Conservation (phyloP, 1,139 yeast genomes). For the Blastobotrys aristatus region DNA sequence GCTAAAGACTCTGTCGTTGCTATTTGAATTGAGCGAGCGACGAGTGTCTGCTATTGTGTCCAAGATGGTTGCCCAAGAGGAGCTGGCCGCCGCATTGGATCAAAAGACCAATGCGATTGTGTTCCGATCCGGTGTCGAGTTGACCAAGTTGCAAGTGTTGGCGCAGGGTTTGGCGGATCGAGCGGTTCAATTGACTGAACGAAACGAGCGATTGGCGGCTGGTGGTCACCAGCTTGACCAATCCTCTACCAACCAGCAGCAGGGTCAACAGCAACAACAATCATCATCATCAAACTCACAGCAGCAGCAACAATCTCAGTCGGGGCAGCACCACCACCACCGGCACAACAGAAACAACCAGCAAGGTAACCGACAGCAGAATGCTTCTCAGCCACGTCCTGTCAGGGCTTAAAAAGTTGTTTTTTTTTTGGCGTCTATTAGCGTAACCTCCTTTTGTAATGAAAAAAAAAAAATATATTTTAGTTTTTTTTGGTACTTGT, state of each 20-base stretch:
- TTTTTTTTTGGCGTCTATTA: no score
- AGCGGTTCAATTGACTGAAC: constrained; percentile 72
- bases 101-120: constrained; percentile 54
- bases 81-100: constrained; percentile 63
- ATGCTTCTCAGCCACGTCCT: background rate
- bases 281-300: constrained; percentile 9
- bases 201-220: constrained; percentile 78
- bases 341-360: background rate
- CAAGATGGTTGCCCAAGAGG: constrained; percentile 72
- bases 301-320: constrained; percentile 13
- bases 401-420: constrained; percentile 4
- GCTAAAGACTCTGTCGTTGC: constrained; percentile 55
- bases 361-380: background rate
- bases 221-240: constrained; percentile 53
- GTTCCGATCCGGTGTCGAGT: constrained; percentile 69
- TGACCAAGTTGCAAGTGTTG: constrained; percentile 81
- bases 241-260: background rate
- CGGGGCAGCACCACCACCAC: constrained; percentile 1
- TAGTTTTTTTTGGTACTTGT: background rate
- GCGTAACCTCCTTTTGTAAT: no score
- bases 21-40: constrained; percentile 58
- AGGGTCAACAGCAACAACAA: constrained; percentile 4
- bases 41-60: constrained; percentile 60
- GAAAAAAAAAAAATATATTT: background rate
- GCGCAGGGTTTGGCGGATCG: constrained; percentile 86